phyloP scores from a whole-genome alignment of 2,329 filamentous ascomycete genomes.

The Epichloe elymi region DNA sequence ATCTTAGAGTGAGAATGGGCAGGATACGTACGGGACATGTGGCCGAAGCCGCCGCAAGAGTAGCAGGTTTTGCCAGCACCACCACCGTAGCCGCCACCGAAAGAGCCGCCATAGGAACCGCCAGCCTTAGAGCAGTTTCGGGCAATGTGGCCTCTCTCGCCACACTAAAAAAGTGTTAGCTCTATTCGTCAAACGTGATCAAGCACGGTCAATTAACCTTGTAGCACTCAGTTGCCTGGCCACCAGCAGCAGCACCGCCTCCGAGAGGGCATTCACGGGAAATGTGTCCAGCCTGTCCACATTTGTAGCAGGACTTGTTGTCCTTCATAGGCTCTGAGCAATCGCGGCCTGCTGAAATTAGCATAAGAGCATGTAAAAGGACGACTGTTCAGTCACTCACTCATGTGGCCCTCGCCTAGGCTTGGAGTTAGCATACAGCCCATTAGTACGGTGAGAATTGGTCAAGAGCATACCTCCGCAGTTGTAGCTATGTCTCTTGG shows the following conservation, averaged over 20 bases:
- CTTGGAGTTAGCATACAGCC: slow-evolving; percentile 13
- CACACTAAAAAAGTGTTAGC: slow-evolving; percentile 45
- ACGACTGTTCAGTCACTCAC: slow-evolving; percentile 33
- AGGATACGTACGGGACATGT: slow-evolving; percentile 65
- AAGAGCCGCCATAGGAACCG: slow-evolving; percentile 28
- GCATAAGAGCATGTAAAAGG: neutral
- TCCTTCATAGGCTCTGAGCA: slow-evolving; percentile 84
- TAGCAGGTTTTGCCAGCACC: slow-evolving; percentile 78
- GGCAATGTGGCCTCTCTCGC: slow-evolving; percentile 90
- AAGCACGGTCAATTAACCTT: slow-evolving; percentile 37
- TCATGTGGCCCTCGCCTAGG: slow-evolving; percentile 59
- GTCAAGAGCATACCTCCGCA: slow-evolving; percentile 51
- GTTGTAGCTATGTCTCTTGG: slow-evolving; percentile 52
- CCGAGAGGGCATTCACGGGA: slow-evolving; percentile 68
- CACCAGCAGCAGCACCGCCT: slow-evolving; percentile 33
- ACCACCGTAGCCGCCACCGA: slow-evolving; percentile 28
- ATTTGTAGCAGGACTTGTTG: slow-evolving; percentile 65
- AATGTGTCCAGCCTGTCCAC: slow-evolving; percentile 77
- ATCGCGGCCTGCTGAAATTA: slow-evolving; percentile 55
- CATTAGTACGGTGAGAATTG: neutral
- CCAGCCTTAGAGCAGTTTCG: slow-evolving; percentile 66
- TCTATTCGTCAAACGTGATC: neutral
- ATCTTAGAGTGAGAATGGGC: too few relatives aligned
- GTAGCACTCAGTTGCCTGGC: slow-evolving; percentile 66
- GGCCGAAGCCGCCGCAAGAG: slow-evolving; percentile 91